Conservation (phyloP, 768 basidiomycete species). For the Cyclocybe aegerita region DNA sequence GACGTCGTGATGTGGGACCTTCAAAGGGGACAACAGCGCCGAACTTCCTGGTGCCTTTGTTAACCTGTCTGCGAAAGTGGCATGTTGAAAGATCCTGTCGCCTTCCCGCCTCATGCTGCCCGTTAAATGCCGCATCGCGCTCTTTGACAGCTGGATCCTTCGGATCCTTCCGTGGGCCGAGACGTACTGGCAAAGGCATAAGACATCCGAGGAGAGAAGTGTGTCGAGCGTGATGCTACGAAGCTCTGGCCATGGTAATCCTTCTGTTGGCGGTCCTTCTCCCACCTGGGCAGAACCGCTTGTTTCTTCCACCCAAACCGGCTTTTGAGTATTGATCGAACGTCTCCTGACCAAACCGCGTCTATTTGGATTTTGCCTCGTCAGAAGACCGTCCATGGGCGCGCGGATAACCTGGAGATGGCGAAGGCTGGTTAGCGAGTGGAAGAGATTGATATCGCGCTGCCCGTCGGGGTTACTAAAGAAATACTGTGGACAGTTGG, state of each 20-base stretch:
- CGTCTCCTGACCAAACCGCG: too few relatives aligned
- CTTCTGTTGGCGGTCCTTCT: too few relatives aligned
- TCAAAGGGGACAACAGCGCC: too few relatives aligned
- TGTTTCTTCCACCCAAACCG: too few relatives aligned
- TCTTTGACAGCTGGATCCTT: constrained; percentile 11
- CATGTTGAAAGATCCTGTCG: not conserved
- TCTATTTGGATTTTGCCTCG: not conserved
- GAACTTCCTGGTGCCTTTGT: too few relatives aligned
- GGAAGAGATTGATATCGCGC: constrained; percentile 4
- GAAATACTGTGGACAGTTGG: not conserved
- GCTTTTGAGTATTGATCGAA: too few relatives aligned
- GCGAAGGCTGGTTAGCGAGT: constrained; percentile 4
- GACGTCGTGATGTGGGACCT: too few relatives aligned
- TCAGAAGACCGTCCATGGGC: not conserved
- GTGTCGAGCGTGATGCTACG: constrained; percentile 12
- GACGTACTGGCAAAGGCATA: constrained; percentile 11
- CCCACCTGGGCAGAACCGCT: too few relatives aligned
- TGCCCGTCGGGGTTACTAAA: not conserved
- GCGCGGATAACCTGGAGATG: constrained; percentile 9
- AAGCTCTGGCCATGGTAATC: not conserved
- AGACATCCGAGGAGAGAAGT: constrained; percentile 8
- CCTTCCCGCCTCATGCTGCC: constrained; percentile 3
- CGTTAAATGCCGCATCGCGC: constrained; percentile 14
- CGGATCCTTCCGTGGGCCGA: constrained; percentile 6
- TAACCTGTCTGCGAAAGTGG: not conserved